These are phyloP conservation scores for Cyberlindnera nakhonratchasimensis DNA, from an alignment of 805 yeast genomes.

Conservation along the genomic window DNA sequence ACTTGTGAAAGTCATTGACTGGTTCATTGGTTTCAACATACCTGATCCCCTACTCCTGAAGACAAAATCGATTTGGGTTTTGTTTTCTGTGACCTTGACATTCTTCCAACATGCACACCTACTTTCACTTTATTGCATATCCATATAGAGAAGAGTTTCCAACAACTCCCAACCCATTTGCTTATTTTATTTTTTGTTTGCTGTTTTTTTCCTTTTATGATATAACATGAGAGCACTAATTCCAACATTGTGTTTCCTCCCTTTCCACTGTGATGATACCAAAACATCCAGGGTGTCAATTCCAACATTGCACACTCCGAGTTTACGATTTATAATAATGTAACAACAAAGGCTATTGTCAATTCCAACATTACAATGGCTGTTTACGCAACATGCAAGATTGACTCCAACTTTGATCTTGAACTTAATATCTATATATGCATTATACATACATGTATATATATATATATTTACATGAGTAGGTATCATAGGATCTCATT, in stretches of 20 bases:
- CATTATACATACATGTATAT: too few species aligned
- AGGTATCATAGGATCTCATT: neutral
- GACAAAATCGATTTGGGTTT: neutral
- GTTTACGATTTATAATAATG: neutral
- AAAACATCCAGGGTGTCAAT: conserved; percentile 8
- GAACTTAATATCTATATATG: neutral
- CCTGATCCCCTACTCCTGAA: neutral
- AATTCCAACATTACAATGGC: conserved; percentile 23
- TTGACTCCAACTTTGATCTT: conserved; percentile 13
- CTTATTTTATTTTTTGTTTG: neutral
- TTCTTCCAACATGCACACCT: too few species aligned
- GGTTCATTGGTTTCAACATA: conserved; percentile 10
- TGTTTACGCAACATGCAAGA: neutral
- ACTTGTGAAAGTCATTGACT: conserved; percentile 5
- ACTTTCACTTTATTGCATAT: too few species aligned
- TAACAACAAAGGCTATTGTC: conserved; percentile 5
- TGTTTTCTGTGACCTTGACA: neutral
- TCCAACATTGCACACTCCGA: conserved; percentile 16
- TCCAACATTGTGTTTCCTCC: conserved; percentile 12
- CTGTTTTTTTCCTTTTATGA: neutral
- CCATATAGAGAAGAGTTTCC: too few species aligned
- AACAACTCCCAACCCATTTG: too few species aligned
- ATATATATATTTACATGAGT: neutral
- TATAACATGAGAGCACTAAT: conserved; percentile 4
- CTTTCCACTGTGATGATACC: conserved; percentile 4